Percentiles rank a stretch among this genome's conserved stretches.
These are phyloP conservation scores for Dentipellis fragilis DNA, from an alignment of 768 basidiomycete genomes.

Conservation along the genomic window DNA sequence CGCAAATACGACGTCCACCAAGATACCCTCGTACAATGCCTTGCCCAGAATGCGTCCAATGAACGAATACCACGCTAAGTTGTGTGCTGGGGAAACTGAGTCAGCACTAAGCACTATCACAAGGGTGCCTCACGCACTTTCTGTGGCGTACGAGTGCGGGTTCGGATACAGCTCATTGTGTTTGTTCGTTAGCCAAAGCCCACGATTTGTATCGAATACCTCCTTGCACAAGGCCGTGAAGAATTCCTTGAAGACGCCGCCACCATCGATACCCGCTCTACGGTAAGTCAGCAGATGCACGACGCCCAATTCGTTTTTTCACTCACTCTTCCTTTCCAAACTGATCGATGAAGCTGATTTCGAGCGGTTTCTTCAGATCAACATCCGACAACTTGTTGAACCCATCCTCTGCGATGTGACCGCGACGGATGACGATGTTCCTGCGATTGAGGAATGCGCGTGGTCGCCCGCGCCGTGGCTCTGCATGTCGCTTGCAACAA, in stretches of 20 bases:
- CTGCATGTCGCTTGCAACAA: slow-evolving; percentile 57
- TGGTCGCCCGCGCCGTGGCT: slow-evolving; percentile 8
- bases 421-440: slow-evolving; percentile 55
- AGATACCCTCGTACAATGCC: slow-evolving; percentile 91
- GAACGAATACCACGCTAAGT: slow-evolving; percentile 86
- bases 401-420: slow-evolving; percentile 79
- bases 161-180: slow-evolving; percentile 95
- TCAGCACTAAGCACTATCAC: not conserved
- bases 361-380: slow-evolving; percentile 72
- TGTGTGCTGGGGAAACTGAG: slow-evolving; percentile 45
- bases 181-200: slow-evolving; percentile 84
- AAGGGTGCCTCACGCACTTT: slow-evolving; percentile 40
- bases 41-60: slow-evolving; percentile 93
- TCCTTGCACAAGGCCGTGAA: slow-evolving; percentile 88
- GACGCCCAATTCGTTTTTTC: not conserved
- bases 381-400: slow-evolving; percentile 74
- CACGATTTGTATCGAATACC: slow-evolving; percentile 90
- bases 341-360: slow-evolving; percentile 90
- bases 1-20: slow-evolving; percentile 92
- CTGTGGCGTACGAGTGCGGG: slow-evolving; percentile 84
- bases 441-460: slow-evolving; percentile 10
- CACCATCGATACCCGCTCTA: slow-evolving; percentile 90
- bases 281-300: not conserved
- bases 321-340: slow-evolving; percentile 78
- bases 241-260: slow-evolving; percentile 97